Percentiles rank a stretch among this genome's conserved stretches.
phyloP scores from a whole-genome alignment of 345 rosid genomes.

The Aurinia saxatilis region DNA sequence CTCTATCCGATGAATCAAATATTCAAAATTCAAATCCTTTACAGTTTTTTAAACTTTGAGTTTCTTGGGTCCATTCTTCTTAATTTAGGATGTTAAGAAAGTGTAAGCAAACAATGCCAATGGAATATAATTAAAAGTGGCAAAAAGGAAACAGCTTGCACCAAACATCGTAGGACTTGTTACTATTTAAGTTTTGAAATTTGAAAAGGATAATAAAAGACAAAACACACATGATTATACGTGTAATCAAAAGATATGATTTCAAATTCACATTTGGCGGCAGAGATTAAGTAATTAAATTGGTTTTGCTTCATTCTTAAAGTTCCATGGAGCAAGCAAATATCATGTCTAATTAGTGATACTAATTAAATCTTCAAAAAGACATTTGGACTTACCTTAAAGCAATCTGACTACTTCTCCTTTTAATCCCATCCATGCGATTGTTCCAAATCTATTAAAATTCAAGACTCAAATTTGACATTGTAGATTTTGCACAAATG shows the following conservation, averaged over 20 bases:
- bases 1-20: background rate
- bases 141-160: constrained; percentile 17
- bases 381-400: constrained; percentile 16
- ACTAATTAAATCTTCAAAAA: background rate
- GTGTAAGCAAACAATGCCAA: background rate
- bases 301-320: constrained; percentile 21
- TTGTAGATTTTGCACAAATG: constrained; percentile 11
- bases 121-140: constrained; percentile 4
- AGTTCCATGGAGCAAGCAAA: constrained; percentile 23
- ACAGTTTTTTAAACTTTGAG: background rate
- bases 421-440: background rate
- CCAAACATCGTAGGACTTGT: background rate
- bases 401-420: background rate
- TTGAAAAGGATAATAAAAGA: constrained; percentile 1
- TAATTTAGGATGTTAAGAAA: background rate
- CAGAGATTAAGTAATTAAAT: constrained; percentile 6
- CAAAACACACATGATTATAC: constrained; percentile 11
- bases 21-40: constrained; percentile 6
- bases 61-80: background rate
- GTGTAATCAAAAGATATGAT: constrained; percentile 6
- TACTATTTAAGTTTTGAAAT: constrained; percentile 9
- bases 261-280: constrained; percentile 30
- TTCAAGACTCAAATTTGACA: background rate
- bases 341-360: constrained; percentile 21
- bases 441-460: background rate